Base-by-base conservation (phyloP, 2,329 filamentous ascomycete species). In the Myriosclerotinia curreyana region DNA sequence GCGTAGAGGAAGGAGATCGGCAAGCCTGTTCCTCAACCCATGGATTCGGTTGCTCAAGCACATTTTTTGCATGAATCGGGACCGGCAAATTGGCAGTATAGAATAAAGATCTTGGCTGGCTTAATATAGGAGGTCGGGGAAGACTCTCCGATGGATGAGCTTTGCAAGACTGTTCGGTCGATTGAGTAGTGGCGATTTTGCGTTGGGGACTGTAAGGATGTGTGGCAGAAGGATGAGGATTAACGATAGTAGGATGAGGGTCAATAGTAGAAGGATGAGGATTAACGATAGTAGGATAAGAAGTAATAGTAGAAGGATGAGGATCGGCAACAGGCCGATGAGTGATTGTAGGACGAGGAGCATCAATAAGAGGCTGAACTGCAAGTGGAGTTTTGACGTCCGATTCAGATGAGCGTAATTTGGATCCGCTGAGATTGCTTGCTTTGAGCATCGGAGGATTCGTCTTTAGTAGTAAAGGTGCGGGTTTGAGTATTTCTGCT, bases 401-500 rank as follows among this genome's bases (percentile, higher is more conserved):
- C 42, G 4, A 7, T 3, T 48, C 25, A 12, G 20, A 17, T 25
- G n/a, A 9, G n/a, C 28, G 28, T 14, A 48, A 22, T n/a, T 58
- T 58, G 14, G 42, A 31, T 36, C 44, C 31, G 9, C 34, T 36
- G n/a, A 48, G 14, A 48, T 15, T 11, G 20, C 40, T 58, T n/a
- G n/a, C 28, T 12, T 22, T 34, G 28, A 58, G 22, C 38, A 61
- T 52, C 51, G 65, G 44, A 40, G 42, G 36, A 34, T 51, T 56
- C 20, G 48, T 22, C 20, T 65, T 66, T 9, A 65, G 50, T 40
- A 46, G 52, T 56, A 60, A 52, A 25, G 76, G 77, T 51, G 79
- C 65, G 65, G 78, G 78, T 63, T 76, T 76, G 20, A 76, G 76
- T n/a, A 76, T 76, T 61, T 78, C 76, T 9, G 76, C 73, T 66